Conservation (phyloP, 257 asterid species). For the Ilex asprella region DNA sequence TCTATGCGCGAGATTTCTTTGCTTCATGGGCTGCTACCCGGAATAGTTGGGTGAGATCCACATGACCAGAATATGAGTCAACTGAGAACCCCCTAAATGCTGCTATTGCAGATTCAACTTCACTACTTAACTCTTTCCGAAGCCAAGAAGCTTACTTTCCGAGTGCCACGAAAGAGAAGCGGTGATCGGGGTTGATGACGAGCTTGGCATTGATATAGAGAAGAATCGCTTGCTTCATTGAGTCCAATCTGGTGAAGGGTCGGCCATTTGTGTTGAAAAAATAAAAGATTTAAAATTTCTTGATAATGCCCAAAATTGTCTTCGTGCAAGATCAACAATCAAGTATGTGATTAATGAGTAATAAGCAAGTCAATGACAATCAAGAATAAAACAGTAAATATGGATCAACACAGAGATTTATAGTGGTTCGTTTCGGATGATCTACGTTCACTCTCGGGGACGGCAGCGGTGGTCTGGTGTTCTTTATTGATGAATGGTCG, state of each 20-base stretch:
- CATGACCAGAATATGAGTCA: background rate
- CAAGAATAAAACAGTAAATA: too few relatives aligned
- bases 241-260: conserved; percentile 69
- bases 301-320: too few relatives aligned
- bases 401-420: too few relatives aligned
- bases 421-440: too few relatives aligned
- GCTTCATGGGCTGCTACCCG: conserved; percentile 1
- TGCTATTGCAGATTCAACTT: background rate
- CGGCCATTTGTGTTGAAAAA: too few relatives aligned
- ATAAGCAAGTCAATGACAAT: too few relatives aligned
- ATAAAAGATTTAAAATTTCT: too few relatives aligned
- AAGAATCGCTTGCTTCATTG: conserved; percentile 73
- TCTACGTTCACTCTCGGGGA: too few relatives aligned
- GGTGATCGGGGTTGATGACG: conserved; percentile 72
- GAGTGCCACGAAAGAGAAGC: conserved; percentile 71
- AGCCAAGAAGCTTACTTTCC: conserved; percentile 52
- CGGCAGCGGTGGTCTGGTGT: too few relatives aligned
- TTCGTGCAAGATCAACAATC: too few relatives aligned
- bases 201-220: conserved; percentile 80
- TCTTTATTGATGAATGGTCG: too few relatives aligned
- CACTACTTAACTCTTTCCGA: background rate
- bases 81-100: background rate
- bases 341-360: too few relatives aligned
- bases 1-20: background rate
- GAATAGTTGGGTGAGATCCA: background rate